These are phyloP conservation scores for Globisporangium canariense DNA, from an alignment of 352 stramenopile species.

Conservation along the genomic window DNA sequence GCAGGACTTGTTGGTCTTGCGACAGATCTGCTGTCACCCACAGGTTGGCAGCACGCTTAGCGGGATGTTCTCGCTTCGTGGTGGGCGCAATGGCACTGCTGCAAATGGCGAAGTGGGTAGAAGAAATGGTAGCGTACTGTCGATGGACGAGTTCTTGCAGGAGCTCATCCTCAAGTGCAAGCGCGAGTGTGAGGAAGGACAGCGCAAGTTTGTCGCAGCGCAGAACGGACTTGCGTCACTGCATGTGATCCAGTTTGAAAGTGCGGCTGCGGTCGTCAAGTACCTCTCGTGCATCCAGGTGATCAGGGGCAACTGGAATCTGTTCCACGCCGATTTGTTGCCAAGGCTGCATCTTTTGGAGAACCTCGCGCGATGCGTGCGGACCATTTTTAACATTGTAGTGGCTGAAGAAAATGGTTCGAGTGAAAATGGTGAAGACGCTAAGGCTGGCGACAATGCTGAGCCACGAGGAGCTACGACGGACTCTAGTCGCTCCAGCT, in stretches of 20 bases:
- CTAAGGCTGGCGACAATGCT: not conserved
- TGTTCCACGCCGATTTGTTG: conserved; percentile 67
- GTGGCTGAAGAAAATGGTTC: not conserved
- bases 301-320: conserved; percentile 52
- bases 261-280: conserved; percentile 37
- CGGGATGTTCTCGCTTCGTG: conserved; percentile 11
- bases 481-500: not conserved
- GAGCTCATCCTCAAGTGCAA: conserved; percentile 62
- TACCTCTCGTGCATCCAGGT: conserved; percentile 46
- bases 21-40: conserved; percentile 91
- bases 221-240: conserved; percentile 71
- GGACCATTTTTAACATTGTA: conserved; percentile 19
- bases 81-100: not conserved
- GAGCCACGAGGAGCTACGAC: not conserved
- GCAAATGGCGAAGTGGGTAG: conserved; percentile 1
- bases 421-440: not conserved
- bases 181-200: conserved; percentile 80
- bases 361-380: conserved; percentile 46
- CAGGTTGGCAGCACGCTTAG: conserved; percentile 65
- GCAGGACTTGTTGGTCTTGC: conserved; percentile 73
- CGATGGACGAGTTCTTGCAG: conserved; percentile 78
- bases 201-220: conserved; percentile 70
- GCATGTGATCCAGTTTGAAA: conserved; percentile 30
- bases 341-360: conserved; percentile 66
- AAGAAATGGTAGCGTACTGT: conserved; percentile 37